These are phyloP conservation scores for Plantago elongata DNA, from an alignment of 257 asterid genomes.

Conservation along the genomic window DNA sequence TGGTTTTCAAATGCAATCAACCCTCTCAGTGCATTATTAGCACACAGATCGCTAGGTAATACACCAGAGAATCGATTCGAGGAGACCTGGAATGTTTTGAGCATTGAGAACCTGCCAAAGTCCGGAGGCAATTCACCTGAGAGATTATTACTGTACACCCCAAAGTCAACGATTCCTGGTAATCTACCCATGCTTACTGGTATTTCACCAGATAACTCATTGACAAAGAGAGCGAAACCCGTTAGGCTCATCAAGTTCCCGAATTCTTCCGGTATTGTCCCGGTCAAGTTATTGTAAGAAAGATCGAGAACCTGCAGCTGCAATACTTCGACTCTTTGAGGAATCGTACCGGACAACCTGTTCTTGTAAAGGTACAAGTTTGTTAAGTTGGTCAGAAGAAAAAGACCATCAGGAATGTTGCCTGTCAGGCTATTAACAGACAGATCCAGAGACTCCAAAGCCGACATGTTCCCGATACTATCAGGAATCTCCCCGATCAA, in stretches of 20 bases:
- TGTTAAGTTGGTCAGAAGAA: constrained; percentile 50
- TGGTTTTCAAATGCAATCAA: constrained; percentile 44
- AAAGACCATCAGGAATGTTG: constrained; percentile 44
- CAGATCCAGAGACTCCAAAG: constrained; percentile 52
- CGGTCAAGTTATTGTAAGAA: constrained; percentile 46
- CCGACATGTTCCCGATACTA: constrained; percentile 48
- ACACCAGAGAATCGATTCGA: constrained; percentile 50
- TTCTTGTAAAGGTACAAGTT: constrained; percentile 31
- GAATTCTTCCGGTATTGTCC: constrained; percentile 57
- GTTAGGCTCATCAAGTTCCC: constrained; percentile 59
- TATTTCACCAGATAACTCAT: constrained; percentile 59
- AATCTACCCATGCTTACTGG: constrained; percentile 57
- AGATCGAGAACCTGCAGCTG: constrained; percentile 51
- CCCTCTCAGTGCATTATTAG: constrained; percentile 38
- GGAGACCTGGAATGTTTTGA: constrained; percentile 40
- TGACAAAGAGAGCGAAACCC: constrained; percentile 44
- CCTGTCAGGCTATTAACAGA: constrained; percentile 54
- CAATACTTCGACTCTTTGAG: constrained; percentile 37
- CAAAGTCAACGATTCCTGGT: constrained; percentile 36
- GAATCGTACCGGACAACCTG: constrained; percentile 59
- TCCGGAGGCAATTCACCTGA: constrained; percentile 78
- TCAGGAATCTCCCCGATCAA: constrained; percentile 67
- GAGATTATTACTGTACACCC: constrained; percentile 42
- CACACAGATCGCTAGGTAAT: constrained; percentile 54
- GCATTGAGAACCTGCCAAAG: constrained; percentile 59